phyloP scores from a whole-genome alignment of 805 yeast genomes.

The Barnettozyma siamensis region DNA sequence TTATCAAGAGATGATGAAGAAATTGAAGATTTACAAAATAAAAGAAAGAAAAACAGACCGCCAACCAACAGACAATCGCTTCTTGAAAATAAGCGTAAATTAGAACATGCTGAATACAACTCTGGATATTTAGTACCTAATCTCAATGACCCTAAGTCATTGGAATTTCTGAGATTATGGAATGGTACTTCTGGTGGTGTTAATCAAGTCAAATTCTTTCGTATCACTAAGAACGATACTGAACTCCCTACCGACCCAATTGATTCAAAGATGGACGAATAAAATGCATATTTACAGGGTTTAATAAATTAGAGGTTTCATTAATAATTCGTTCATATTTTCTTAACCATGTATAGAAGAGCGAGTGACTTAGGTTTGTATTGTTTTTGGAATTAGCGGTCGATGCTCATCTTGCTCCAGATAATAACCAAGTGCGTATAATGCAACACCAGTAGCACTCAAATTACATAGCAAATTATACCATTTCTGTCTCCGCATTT shows the following conservation, averaged over 20 bases:
- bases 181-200: constrained; percentile 78
- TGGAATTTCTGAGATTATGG: constrained; percentile 63
- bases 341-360: neutral
- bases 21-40: constrained; percentile 49
- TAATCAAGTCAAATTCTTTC: constrained; percentile 43
- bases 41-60: constrained; percentile 87
- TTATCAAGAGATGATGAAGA: constrained; percentile 73
- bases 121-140: constrained; percentile 76
- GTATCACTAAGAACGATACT: constrained; percentile 21
- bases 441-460: neutral
- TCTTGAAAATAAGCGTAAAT: constrained; percentile 54
- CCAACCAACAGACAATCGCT: constrained; percentile 62
- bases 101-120: constrained; percentile 55
- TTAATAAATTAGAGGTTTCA: constrained; percentile 1
- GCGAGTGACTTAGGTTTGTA: neutral
- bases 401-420: constrained; percentile 1
- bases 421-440: neutral
- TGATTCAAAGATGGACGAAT: constrained; percentile 14
- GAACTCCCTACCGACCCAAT: constrained; percentile 6
- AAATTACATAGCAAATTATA: constrained; percentile 1
- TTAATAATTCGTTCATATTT: neutral
- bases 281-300: neutral
- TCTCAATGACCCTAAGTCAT: constrained; percentile 53
- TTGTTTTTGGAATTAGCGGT: constrained; percentile 7
- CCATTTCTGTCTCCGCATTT: constrained; percentile 5